Conservation (phyloP, 1,284 basidiomycete species). For the Tilletia setariae region DNA sequence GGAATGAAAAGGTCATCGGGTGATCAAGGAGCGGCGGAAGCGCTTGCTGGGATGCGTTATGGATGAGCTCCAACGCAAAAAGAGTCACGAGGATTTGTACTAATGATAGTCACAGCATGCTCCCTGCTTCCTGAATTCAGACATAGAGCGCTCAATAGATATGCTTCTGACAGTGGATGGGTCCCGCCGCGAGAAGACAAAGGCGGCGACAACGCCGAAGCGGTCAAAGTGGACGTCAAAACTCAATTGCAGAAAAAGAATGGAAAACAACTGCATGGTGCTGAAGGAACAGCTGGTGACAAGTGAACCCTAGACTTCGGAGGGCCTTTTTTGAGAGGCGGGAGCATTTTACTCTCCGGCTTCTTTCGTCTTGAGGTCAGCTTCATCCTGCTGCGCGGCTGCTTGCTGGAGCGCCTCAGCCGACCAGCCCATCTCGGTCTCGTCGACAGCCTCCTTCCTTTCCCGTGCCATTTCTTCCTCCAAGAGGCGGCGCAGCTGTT, state of each 20-base stretch:
- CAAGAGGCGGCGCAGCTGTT: not conserved
- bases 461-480: not conserved
- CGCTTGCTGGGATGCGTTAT: slow-evolving; percentile 10
- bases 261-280: too few relatives aligned
- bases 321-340: too few relatives aligned
- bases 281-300: too few relatives aligned
- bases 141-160: too few relatives aligned
- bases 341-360: too few relatives aligned
- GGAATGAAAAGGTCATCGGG: not conserved
- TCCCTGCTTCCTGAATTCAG: too few relatives aligned
- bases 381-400: not conserved
- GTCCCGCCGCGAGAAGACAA: too few relatives aligned
- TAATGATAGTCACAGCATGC: not conserved
- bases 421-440: slow-evolving; percentile 10
- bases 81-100: not conserved
- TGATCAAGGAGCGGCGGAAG: slow-evolving; percentile 6
- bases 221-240: too few relatives aligned
- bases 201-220: too few relatives aligned
- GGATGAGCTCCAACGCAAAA: not conserved
- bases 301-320: too few relatives aligned
- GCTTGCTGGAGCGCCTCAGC: not conserved
- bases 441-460: not conserved
- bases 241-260: too few relatives aligned
- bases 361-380: not conserved
- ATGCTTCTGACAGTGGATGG: too few relatives aligned